phyloP scores from a whole-genome alignment of 2,329 filamentous ascomycete genomes.

The Alternaria longipes region DNA sequence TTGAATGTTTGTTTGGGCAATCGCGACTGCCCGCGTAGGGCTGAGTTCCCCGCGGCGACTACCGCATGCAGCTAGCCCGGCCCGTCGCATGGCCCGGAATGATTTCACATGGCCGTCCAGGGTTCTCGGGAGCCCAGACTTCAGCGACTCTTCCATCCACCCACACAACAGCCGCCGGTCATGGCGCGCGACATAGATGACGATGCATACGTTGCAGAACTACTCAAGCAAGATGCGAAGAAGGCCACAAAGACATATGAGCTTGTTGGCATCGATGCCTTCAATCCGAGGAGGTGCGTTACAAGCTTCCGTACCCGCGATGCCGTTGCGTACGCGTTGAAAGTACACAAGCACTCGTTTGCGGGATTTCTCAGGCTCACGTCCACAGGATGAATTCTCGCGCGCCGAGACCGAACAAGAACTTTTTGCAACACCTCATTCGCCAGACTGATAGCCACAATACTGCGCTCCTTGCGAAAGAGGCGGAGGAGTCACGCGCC shows the following conservation, averaged over 20 bases:
- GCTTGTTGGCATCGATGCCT: conserved; percentile 75
- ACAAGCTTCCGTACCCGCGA: conserved; percentile 12
- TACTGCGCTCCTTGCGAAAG: conserved; percentile 82
- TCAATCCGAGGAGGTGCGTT: conserved; percentile 63
- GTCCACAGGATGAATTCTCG: conserved; percentile 66
- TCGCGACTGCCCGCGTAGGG: conserved; percentile 23
- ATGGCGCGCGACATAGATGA: conserved; percentile 53
- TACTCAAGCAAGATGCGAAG: conserved; percentile 83
- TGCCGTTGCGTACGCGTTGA: conserved; percentile 7
- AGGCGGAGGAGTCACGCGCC: conserved; percentile 78
- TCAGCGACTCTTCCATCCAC: not conserved
- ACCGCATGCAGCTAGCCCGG: conserved; percentile 19
- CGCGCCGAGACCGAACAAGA: conserved; percentile 87
- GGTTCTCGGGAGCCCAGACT: conserved; percentile 1
- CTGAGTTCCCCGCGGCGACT: conserved; percentile 35
- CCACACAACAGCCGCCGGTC: conserved; percentile 1
- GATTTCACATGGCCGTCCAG: conserved; percentile 9
- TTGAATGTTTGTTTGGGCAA: conserved; percentile 43
- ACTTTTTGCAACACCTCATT: conserved; percentile 88
- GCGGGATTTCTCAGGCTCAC: conserved; percentile 4
- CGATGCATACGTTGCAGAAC: conserved; percentile 80
- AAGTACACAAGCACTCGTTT: conserved; percentile 14
- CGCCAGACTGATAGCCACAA: conserved; percentile 90
- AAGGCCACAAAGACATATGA: conserved; percentile 78
- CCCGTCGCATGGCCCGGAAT: conserved; percentile 9